A percentile compares a stretch with the other conserved stretches of the same genome.
These are phyloP conservation scores for Leishmania gerbilli DNA, from an alignment of 208 protist species.

Conservation along the genomic window DNA sequence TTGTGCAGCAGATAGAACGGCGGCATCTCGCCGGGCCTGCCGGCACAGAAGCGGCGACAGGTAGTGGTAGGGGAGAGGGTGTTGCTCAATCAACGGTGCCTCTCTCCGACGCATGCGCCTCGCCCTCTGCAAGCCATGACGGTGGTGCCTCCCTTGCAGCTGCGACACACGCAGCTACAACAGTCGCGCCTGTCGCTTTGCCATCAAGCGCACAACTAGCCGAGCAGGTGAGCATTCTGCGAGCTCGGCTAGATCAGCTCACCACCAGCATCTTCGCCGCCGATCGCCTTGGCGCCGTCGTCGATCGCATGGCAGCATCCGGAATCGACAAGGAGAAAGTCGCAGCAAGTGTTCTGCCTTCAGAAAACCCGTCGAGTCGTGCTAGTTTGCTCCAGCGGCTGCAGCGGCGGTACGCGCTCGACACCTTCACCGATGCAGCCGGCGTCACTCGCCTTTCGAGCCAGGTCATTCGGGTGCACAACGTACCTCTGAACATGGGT, in stretches of 20 bases:
- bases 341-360: neutral
- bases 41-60: neutral
- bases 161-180: neutral
- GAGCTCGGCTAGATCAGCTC: conserved; percentile 43
- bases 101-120: neutral
- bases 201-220: conserved; percentile 16
- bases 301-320: neutral
- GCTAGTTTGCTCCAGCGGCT: conserved; percentile 17
- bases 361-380: neutral
- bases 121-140: neutral
- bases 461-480: conserved; percentile 52
- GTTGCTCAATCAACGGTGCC: neutral
- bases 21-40: conserved; percentile 25
- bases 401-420: conserved; percentile 17
- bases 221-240: conserved; percentile 34
- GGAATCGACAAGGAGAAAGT: neutral
- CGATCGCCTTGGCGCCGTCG: conserved; percentile 25
- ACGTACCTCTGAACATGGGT: conserved; percentile 62
- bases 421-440: conserved; percentile 47
- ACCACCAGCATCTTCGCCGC: conserved; percentile 40
- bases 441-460: conserved; percentile 50
- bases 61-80: neutral
- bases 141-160: neutral
- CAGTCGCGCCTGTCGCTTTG: neutral
- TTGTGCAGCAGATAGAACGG: conserved; percentile 72